Base-by-base conservation (phyloP, 768 basidiomycete genomes). In the Kwoniella europaea region DNA sequence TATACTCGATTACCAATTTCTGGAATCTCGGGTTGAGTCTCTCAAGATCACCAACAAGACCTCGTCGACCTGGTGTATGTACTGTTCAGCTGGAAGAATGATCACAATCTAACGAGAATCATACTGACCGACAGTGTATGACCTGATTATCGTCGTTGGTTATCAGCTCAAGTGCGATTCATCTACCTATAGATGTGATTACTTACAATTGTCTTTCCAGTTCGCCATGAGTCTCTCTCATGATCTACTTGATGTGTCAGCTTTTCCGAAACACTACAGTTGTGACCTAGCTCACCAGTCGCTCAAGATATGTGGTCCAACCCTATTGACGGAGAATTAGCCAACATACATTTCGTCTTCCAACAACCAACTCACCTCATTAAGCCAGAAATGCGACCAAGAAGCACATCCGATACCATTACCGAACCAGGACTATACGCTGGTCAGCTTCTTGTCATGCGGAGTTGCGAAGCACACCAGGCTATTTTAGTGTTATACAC, bases 231-330 rank as follows among this genome's bases (percentile, higher is more conserved):
- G 94, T 85, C 56, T 86, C 84, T 72, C 90, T 87, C 59, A 89
- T 89, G 56, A 96, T 85, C 63, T 76, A 55, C 22, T 56, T 42
- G 12, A 15, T 20, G 24, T 15, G 29, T 69, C 42, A 74, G 61
- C 59, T 67, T 50, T 35, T 35, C 35, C 35, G 35, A 6, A 35
- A 50, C 46, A 50, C 46, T 50, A 18, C 46, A 13, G 59, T 29
- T n/a, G 35, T 24, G 35, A 12, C 10, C 20, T n/a, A 65, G 18
- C 76, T 61, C 35, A 78, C 69, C 9, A 96, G 84, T 16, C 94
- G 89, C 81, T 98, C 95, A 41, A 92, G 90, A 79, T 94, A 98
- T 0, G 92, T 94, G 42, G 95, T 97, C 91, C 92, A 95, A 29
- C 93, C 84, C 85, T 94, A 42, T 10, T 27, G 41, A 18, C 3